Base-by-base conservation (phyloP, 2,329 filamentous ascomycete genomes). In the Elsinoe necatrix region DNA sequence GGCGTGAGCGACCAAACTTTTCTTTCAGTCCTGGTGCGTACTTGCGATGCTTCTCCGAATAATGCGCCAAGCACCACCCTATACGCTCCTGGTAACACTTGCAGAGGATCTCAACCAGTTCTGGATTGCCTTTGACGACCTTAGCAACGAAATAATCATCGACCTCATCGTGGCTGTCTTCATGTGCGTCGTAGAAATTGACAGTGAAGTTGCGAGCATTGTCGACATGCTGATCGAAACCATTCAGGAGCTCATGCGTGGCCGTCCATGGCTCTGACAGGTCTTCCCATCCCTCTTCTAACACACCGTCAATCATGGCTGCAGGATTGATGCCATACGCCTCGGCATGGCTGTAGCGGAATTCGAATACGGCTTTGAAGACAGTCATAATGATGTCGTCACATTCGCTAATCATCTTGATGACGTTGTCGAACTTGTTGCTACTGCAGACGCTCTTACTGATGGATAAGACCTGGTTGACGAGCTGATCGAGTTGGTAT, bases 261-360 rank as follows among this genome's bases (percentile, higher is more conserved):
- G 88, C 90, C 0, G 91, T 96, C 93, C 93, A 98, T 43, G 91
- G 87, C 59, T 88, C 84, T 0, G 86, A 81, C 7, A 96, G 76
- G 9, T 78, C 81, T 18, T 84, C 78, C 42, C 66, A 69, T 43
- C 81, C 80, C 14, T 78, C 73, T 20, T 69, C 66, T 4, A 77
- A 64, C 14, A 77, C 63, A 43, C 75, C 73, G 47, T 76, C 71
- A 8, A 65, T 61, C 29, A 93, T 70, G 54, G 80, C 73, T 61
- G 90, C 86, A 14, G 80, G 73, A 16, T 79, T 77, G 3, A 96
- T 77, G 1, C 89, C 89, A 67, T 95, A 97, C 2, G 82, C 71
- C 1, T 75, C 72, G 11, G 86, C 76, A 63, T 92, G 86, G 34
- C 81, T 78, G 60, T 80, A 75, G 39, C 93, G 85, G 69, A 95